Percentiles rank a stretch among this genome's conserved stretches.
phyloP scores from a whole-genome alignment of 2,329 filamentous ascomycete species.

The Penicillium paneum region DNA sequence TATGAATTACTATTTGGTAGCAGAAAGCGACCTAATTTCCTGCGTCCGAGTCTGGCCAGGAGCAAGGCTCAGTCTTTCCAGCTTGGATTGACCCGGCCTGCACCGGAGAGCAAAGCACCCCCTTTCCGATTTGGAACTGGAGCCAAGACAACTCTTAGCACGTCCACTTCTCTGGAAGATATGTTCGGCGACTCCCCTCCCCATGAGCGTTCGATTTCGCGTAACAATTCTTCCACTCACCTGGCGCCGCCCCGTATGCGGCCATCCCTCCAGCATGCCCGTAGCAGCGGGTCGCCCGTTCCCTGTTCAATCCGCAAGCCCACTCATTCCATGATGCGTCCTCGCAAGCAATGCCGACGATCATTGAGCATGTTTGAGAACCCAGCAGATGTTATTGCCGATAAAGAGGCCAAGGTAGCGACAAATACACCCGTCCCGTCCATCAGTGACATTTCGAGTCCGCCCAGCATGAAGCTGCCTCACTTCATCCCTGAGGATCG shows the following conservation, averaged over 20 bases:
- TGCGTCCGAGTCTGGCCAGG: conserved; percentile 71
- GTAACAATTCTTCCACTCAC: conserved; percentile 58
- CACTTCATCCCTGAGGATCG: conserved; percentile 79
- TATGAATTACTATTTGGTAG: conserved; percentile 40
- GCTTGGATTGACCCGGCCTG: conserved; percentile 58
- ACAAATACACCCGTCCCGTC: conserved; percentile 62
- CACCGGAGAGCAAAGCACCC: conserved; percentile 64
- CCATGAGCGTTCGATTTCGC: conserved; percentile 62
- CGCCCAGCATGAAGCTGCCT: conserved; percentile 70
- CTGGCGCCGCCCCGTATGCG: conserved; percentile 61
- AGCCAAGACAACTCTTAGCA: conserved; percentile 53
- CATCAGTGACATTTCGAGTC: conserved; percentile 79
- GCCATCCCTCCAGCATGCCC: conserved; percentile 60
- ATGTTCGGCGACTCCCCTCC: conserved; percentile 79
- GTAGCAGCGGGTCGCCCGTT: conserved; percentile 72
- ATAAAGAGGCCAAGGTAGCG: conserved; percentile 61
- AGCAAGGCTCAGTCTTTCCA: conserved; percentile 72
- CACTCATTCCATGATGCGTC: conserved; percentile 69
- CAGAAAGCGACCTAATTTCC: conserved; percentile 64
- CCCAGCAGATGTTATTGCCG: conserved; percentile 80
- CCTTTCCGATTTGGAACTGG: conserved; percentile 70
- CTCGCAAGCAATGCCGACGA: conserved; percentile 83
- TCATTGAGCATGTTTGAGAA: conserved; percentile 98
- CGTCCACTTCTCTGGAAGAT: conserved; percentile 69
- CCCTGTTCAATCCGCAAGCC: conserved; percentile 67